These are phyloP conservation scores for Zasmidium cellare DNA, from an alignment of 2,329 filamentous ascomycete species.

Conservation along the genomic window DNA sequence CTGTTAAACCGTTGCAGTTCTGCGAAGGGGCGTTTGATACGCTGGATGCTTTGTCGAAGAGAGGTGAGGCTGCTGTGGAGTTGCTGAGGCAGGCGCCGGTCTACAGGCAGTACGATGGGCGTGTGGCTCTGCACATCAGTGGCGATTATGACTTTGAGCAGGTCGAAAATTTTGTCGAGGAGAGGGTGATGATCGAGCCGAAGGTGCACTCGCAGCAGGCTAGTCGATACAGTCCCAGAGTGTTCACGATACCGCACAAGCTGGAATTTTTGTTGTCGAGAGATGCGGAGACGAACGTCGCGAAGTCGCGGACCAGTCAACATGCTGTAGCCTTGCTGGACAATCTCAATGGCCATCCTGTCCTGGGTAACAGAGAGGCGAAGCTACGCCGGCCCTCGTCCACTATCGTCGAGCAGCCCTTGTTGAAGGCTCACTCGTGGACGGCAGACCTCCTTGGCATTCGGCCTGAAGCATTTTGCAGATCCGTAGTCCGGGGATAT, in stretches of 20 bases:
- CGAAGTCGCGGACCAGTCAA: conserved; percentile 5
- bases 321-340: conserved; percentile 7
- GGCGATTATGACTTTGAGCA: conserved; percentile 11
- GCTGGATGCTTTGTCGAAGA: conserved; percentile 3
- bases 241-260: conserved; percentile 15
- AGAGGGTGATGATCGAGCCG: conserved; percentile 14
- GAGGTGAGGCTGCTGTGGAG: conserved; percentile 6
- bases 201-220: conserved; percentile 14
- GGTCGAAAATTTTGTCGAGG: conserved; percentile 16
- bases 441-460: conserved; percentile 15
- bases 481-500: conserved; percentile 13
- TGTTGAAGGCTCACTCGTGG: conserved; percentile 14
- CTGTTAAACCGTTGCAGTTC: conserved; percentile 13
- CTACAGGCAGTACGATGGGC: conserved; percentile 14
- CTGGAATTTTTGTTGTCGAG: conserved; percentile 14
- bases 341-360: conserved; percentile 10
- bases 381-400: conserved; percentile 1
- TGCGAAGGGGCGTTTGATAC: neutral
- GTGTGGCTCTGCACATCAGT: conserved; percentile 9
- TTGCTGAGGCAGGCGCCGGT: conserved; percentile 7
- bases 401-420: neutral
- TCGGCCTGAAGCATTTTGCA: conserved; percentile 16
- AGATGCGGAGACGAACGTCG: conserved; percentile 4
- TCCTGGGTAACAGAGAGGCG: conserved; percentile 5
- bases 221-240: conserved; percentile 13